These are phyloP conservation scores for Dothistroma septosporum DNA, from an alignment of 2,329 filamentous ascomycete genomes.

Conservation along the genomic window DNA sequence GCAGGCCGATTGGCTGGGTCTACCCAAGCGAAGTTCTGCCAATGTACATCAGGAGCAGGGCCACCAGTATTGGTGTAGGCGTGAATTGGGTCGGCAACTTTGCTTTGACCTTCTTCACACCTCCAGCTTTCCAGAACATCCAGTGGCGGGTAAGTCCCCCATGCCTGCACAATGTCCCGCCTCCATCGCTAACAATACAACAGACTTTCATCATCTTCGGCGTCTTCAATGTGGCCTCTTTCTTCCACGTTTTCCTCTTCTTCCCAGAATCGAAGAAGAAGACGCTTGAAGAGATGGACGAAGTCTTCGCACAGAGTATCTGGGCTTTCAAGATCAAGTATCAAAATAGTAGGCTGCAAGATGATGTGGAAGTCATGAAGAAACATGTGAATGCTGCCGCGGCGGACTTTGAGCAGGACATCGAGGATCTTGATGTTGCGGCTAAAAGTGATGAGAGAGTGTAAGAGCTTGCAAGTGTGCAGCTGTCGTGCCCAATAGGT, in stretches of 20 bases:
- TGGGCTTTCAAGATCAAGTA: constrained; percentile 17
- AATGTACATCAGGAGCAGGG: constrained; percentile 12
- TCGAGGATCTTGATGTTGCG: background rate
- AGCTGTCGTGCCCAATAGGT: too few species aligned
- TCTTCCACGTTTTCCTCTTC: constrained; percentile 13
- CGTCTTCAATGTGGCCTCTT: constrained; percentile 9
- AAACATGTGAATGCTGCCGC: constrained; percentile 10
- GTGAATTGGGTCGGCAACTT: constrained; percentile 14
- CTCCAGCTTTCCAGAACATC: constrained; percentile 12
- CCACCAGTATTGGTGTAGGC: constrained; percentile 8
- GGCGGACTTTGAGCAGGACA: constrained; percentile 3
- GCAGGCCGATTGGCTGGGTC: constrained; percentile 11
- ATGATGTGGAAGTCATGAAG: constrained; percentile 8
- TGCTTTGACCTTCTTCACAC: constrained; percentile 13
- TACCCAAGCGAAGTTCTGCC: constrained; percentile 12
- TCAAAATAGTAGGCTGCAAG: constrained; percentile 3
- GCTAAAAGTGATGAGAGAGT: background rate
- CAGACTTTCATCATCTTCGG: constrained; percentile 15
- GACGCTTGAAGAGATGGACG: constrained; percentile 34
- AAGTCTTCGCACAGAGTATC: constrained; percentile 30
- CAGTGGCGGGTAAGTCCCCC: constrained; percentile 3
- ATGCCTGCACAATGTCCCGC: too few species aligned
- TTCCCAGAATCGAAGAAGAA: constrained; percentile 18
- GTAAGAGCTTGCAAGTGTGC: background rate
- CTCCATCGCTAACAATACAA: background rate